Evolutionary conservation across 495 filamentous ascomycete genomes (phyloP).

Genomic region (Penicillium robsamsonii): DNA sequence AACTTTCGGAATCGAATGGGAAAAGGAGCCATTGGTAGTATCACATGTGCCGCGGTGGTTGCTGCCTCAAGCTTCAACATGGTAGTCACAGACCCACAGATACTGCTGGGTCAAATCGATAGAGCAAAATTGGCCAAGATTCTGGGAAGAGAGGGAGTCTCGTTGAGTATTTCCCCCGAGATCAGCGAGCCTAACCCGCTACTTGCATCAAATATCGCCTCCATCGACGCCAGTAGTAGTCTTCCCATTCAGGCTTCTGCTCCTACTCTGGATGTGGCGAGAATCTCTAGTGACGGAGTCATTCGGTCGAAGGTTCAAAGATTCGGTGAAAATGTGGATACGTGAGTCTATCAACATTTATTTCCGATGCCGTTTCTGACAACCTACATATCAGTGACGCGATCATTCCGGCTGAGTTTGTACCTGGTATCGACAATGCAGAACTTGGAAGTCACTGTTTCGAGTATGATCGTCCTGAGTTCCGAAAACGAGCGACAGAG

Average conservation of each 20-base stretch:
- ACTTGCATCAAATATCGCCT: neutral
- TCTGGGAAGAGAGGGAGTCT: neutral
- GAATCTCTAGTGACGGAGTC: neutral
- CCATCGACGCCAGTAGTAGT: neutral
- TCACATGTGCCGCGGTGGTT: neutral
- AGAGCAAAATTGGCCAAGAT: neutral
- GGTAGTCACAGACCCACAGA: conserved; percentile 3
- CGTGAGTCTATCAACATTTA: neutral
- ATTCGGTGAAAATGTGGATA: conserved; percentile 1
- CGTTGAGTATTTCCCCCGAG: conserved; percentile 3
- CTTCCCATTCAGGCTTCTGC: neutral
- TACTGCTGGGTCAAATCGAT: conserved; percentile 4
- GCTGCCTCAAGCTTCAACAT: conserved; percentile 6
- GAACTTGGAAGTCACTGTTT: conserved; percentile 13
- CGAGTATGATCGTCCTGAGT: conserved; percentile 6
- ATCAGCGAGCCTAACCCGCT: conserved; percentile 1
- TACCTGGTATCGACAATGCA: conserved; percentile 9
- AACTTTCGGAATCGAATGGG: conserved; percentile 53
- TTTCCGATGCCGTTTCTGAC: neutral
- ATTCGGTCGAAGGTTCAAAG: neutral
- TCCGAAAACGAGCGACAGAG: neutral
- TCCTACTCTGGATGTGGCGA: neutral
- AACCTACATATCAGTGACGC: conserved; percentile 2
- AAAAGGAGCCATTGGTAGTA: conserved; percentile 26
- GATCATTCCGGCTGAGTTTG: conserved; percentile 12